Evolutionary conservation across 2,329 filamentous ascomycete genomes (phyloP).

Genomic region (Claviceps sp.): DNA sequence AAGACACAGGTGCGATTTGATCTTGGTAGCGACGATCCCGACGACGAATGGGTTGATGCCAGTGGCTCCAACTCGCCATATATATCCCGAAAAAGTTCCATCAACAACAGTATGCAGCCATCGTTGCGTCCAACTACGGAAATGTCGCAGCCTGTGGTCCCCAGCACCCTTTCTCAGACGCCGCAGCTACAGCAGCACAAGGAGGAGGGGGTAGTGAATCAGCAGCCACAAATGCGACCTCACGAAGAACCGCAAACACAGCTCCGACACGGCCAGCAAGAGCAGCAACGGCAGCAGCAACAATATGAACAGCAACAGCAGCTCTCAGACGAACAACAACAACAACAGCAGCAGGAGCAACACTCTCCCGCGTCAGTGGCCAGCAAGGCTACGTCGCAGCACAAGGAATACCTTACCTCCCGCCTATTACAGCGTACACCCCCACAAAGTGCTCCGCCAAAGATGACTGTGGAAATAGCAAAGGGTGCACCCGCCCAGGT

Average conservation of each 20-base stretch:
- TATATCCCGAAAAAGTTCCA: slow-evolving; percentile 31
- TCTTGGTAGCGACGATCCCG: slow-evolving; percentile 36
- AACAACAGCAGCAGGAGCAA: neutral
- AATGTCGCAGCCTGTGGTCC: slow-evolving; percentile 23
- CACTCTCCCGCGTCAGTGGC: slow-evolving; percentile 10
- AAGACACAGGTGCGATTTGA: slow-evolving; percentile 50
- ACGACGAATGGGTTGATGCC: slow-evolving; percentile 54
- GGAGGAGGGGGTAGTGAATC: neutral
- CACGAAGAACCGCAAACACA: neutral
- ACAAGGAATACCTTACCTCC: slow-evolving; percentile 55
- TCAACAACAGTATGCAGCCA: slow-evolving; percentile 35
- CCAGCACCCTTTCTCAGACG: slow-evolving; percentile 13
- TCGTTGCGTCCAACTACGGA: slow-evolving; percentile 25
- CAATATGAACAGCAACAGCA: neutral
- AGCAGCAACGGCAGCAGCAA: neutral
- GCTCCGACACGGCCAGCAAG: neutral
- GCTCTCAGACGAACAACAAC: neutral
- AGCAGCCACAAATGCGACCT: neutral
- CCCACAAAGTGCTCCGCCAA: slow-evolving; percentile 46
- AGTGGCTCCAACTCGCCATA: slow-evolving; percentile 50
- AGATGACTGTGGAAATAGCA: slow-evolving; percentile 47
- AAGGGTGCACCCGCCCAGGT: slow-evolving; percentile 26
- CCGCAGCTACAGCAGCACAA: neutral
- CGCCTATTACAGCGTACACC: slow-evolving; percentile 51
- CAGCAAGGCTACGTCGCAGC: slow-evolving; percentile 31